Evolutionary conservation across 2,329 filamentous ascomycete species (phyloP), one percentile per base, ranked within the genome.

Genomic region (Fonsecaea multimorphosa): DNA sequence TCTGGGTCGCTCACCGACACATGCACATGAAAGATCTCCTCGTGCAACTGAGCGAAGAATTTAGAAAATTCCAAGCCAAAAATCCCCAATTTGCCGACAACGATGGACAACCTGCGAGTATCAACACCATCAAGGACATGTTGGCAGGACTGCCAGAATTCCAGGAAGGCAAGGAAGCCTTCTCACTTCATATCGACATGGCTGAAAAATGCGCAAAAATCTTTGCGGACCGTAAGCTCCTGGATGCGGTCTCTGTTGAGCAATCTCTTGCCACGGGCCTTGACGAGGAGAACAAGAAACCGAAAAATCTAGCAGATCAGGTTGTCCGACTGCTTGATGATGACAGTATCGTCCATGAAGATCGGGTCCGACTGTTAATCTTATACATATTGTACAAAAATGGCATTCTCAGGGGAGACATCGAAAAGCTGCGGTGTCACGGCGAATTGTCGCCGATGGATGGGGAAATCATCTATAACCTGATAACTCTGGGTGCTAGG

Each of bases 21-120:
- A 86, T 88, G 59, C 95, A 99, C 78, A 99, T 99, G 95, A 97
- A 96, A 77, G 93, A 98, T 76, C 95, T 95, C 2, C 93, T 98
- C 73, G 91, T 94, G 74, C 96, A 94, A 78, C 83, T 99, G 67
- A 95, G 94, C 84, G 86, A 88, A 63, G 94, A 98, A 76, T 98
- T 99, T 75, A 89, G 93, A 73, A 93, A 89, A 75, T 99, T 99
- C 79, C 86, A 97, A 73, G 87, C 89, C 51, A 89, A 95, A 67
- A 97, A 99, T 75, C 91, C 93, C 14, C 92, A 98, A 75, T 98
- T 98, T 74, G 91, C 92, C 12, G 89, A 95, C 69, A 84, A 87
- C 68, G 85, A 85, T 69, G 86, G 90, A 63, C 85, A 88, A 34
- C 84, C 87, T 54, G 89, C 89, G 46, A 96, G 87, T 75, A 82